These are phyloP conservation scores for Luvunga scandens DNA, from an alignment of 345 rosid genomes.

Conservation along the genomic window DNA sequence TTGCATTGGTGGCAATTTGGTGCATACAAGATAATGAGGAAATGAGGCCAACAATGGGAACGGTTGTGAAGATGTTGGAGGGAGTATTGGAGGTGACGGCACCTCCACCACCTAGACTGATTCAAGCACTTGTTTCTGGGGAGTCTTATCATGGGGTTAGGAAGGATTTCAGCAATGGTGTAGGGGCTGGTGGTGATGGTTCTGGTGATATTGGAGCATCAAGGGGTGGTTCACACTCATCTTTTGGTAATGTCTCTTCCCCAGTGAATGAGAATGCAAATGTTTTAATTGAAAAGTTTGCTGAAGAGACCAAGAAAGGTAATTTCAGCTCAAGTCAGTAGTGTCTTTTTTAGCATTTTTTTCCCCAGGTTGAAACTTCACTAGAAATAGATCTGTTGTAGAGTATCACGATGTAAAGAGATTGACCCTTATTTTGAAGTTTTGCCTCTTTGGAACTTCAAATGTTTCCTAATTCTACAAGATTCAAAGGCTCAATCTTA, in stretches of 20 bases:
- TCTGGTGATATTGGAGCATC: slow-evolving; percentile 42
- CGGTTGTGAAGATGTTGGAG: slow-evolving; percentile 71
- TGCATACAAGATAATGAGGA: slow-evolving; percentile 72
- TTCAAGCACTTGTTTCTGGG: slow-evolving; percentile 78
- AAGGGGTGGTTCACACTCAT: slow-evolving; percentile 46
- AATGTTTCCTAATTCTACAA: not conserved
- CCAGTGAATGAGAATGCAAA: slow-evolving; percentile 25
- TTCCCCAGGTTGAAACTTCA: not conserved
- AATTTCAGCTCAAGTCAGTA: not conserved
- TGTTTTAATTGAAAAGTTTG: not conserved
- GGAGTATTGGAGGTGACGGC: slow-evolving; percentile 52
- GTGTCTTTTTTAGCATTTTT: not conserved
- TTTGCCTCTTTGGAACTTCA: not conserved
- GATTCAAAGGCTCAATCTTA: not conserved
- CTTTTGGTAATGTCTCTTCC: slow-evolving; percentile 39
- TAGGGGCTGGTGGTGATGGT: slow-evolving; percentile 29
- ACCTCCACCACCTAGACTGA: slow-evolving; percentile 76
- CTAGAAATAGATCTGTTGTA: not conserved
- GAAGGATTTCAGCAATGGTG: slow-evolving; percentile 30
- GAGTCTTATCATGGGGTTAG: slow-evolving; percentile 65
- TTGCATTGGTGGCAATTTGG: slow-evolving; percentile 70
- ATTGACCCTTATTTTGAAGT: not conserved
- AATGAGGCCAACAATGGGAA: slow-evolving; percentile 69
- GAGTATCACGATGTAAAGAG: not conserved
- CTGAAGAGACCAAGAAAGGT: slow-evolving; percentile 5